Evolutionary conservation across 2,329 filamentous ascomycete genomes (phyloP), one percentile per base, ranked within the genome.

Genomic region (Dactylellina sp.): DNA sequence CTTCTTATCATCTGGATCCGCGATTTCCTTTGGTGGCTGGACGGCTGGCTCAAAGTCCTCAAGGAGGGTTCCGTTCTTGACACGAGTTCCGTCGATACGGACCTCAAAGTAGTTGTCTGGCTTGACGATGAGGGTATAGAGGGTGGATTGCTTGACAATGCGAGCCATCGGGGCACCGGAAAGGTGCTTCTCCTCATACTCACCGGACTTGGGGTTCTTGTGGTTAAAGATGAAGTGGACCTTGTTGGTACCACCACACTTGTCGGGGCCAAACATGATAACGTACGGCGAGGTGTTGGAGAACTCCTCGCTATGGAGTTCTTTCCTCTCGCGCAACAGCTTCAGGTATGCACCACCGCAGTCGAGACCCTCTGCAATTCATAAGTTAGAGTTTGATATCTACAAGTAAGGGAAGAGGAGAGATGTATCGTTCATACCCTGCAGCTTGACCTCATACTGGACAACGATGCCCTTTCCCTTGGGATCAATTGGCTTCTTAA

Each of bases 151-250:
- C 89, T 97, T 98, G 85, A 89, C 86, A 80, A 96, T 95, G 82
- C 89, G 91, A 81, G 93, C 93, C 71, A 89, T 86, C 75, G 95
- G 93, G 77, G 94, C 90, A 79, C 87, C 87, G 81, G 87, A 89
- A 77, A 99, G 87, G 84, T 99, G 95, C 90, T 99, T 99, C 91
- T 99, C 95, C 88, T 99, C 94, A 81, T 99, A 99, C 84, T 97
- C 92, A 85, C 94, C 94, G 50, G 93, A 97, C 91, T 97, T 97
- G 81, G 95, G 95, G 89, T 98, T 99, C 91, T 98, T 99, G 91
- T 99, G 95, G 84, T 96, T 95, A 89, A 99, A 96, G 83, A 99
- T 99, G 85, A 99, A 97, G 84, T 89, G 87, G 60, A 96, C 91
- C 90, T 98, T 98, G 90, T 99, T 99, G 83, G 92, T 98, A 82